A percentile compares a stretch with the other conserved stretches of the same genome.
These are phyloP conservation scores for Dioszegia crocea DNA, from an alignment of 768 basidiomycete genomes.

Conservation along the genomic window DNA sequence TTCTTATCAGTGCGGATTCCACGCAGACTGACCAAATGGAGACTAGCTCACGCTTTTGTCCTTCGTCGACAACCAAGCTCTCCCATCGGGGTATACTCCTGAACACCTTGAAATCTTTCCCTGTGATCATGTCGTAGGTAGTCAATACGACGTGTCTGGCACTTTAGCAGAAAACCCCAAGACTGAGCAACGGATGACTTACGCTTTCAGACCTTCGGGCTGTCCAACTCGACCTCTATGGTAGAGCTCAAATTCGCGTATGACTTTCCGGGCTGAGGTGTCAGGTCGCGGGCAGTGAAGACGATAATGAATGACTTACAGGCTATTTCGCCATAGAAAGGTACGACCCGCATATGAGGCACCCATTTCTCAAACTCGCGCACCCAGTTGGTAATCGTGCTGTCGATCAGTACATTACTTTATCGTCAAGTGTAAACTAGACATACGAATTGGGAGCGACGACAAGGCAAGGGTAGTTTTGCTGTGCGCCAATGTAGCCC, in stretches of 20 bases:
- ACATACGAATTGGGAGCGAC: constrained; percentile 82
- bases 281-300: not conserved
- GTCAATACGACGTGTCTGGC: constrained; percentile 81
- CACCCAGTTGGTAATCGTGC: constrained; percentile 84
- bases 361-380: constrained; percentile 83
- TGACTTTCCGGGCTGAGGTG: constrained; percentile 62
- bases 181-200: constrained; percentile 9
- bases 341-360: constrained; percentile 59
- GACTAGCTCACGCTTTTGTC: constrained; percentile 80
- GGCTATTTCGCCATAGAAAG: constrained; percentile 70
- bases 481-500: constrained; percentile 59
- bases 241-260: constrained; percentile 74
- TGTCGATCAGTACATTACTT: constrained; percentile 2
- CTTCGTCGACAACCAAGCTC: constrained; percentile 87
- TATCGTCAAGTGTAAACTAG: not conserved
- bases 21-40: no score
- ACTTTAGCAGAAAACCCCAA: not conserved
- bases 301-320: constrained; percentile 47
- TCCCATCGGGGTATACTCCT: constrained; percentile 86
- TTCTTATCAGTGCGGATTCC: not conserved
- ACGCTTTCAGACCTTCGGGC: constrained; percentile 49
- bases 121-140: constrained; percentile 81
- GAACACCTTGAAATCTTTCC: constrained; percentile 68
- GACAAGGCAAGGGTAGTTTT: constrained; percentile 74
- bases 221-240: constrained; percentile 53